phyloP scores from a whole-genome alignment of 495 filamentous ascomycete genomes.

The Podospora didyma region DNA sequence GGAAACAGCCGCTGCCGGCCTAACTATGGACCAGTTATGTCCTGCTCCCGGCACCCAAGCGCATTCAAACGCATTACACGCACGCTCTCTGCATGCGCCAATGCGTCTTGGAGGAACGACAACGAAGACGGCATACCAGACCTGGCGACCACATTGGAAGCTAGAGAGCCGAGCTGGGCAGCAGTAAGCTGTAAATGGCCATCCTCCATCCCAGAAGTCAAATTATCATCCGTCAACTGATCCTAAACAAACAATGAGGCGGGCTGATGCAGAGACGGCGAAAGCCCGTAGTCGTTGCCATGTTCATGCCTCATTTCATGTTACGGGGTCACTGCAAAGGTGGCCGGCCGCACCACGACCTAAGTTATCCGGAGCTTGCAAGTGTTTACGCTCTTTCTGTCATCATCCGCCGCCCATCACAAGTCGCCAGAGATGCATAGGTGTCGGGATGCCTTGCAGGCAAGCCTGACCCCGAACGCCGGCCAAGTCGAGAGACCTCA shows the following conservation, averaged over 20 bases:
- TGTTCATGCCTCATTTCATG: not conserved
- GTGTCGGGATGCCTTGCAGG: conserved; percentile 2
- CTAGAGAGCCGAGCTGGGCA: too few relatives aligned
- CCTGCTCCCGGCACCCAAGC: conserved; percentile 1
- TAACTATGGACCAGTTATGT: conserved; percentile 12
- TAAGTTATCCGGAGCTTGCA: not conserved
- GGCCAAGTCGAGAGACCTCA: not conserved
- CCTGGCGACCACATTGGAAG: too few relatives aligned
- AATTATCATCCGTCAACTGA: not conserved
- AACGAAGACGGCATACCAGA: too few relatives aligned
- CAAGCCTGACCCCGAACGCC: not conserved
- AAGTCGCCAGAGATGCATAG: not conserved
- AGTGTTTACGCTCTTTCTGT: not conserved
- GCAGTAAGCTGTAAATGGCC: not conserved
- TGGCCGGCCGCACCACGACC: not conserved
- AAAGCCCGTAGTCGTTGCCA: too few relatives aligned
- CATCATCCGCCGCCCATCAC: conserved; percentile 1
- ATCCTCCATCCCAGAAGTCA: not conserved
- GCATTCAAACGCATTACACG: conserved; percentile 18
- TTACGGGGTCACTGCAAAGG: not conserved
- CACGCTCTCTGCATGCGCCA: conserved; percentile 12
- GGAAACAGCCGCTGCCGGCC: conserved; percentile 15
- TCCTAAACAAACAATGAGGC: not conserved
- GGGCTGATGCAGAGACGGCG: not conserved
- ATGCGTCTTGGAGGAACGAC: conserved; percentile 10